Percentiles rank a stretch among this genome's conserved stretches.
Conservation (phyloP, 805 yeast genomes). For the Vanderwaltozyma verrucispora region DNA sequence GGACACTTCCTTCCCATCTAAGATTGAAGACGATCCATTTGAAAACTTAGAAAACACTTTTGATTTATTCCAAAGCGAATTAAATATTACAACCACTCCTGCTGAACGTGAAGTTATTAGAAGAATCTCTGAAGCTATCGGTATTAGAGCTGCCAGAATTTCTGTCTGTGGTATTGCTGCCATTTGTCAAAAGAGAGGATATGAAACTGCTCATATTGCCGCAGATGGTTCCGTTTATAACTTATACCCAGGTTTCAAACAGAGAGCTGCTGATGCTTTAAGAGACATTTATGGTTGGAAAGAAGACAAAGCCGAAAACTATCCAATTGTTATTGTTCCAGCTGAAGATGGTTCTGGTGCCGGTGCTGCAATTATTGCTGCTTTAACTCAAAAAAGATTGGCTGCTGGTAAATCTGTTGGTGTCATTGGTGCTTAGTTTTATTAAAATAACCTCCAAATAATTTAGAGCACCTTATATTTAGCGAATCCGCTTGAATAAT, state of each 20-base stretch:
- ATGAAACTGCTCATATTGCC: constrained; percentile 75
- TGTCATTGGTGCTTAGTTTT: constrained; percentile 17
- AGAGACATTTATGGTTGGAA: constrained; percentile 83
- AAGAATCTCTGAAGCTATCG: constrained; percentile 74
- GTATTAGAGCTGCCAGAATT: constrained; percentile 86
- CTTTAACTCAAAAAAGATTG: constrained; percentile 76
- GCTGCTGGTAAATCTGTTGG: constrained; percentile 64
- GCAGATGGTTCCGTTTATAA: constrained; percentile 96
- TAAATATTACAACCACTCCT: constrained; percentile 55
- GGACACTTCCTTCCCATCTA: constrained; percentile 85
- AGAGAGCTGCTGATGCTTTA: constrained; percentile 79
- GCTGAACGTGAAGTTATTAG: constrained; percentile 79
- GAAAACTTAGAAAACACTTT: constrained; percentile 72
- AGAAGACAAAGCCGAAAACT: constrained; percentile 33
- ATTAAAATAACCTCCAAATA: neutral
- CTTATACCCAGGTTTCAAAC: constrained; percentile 85
- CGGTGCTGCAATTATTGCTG: constrained; percentile 98
- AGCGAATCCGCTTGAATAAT: neutral
- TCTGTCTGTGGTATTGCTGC: constrained; percentile 95
- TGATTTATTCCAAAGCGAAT: constrained; percentile 47
- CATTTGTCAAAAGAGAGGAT: constrained; percentile 75
- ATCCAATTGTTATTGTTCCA: constrained; percentile 77
- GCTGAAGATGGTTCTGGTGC: constrained; percentile 99
- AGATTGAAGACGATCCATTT: constrained; percentile 80
- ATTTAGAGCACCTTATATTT: constrained; percentile 1